Base-by-base conservation (phyloP, 768 basidiomycete species). In the Agaricus subrufescens region DNA sequence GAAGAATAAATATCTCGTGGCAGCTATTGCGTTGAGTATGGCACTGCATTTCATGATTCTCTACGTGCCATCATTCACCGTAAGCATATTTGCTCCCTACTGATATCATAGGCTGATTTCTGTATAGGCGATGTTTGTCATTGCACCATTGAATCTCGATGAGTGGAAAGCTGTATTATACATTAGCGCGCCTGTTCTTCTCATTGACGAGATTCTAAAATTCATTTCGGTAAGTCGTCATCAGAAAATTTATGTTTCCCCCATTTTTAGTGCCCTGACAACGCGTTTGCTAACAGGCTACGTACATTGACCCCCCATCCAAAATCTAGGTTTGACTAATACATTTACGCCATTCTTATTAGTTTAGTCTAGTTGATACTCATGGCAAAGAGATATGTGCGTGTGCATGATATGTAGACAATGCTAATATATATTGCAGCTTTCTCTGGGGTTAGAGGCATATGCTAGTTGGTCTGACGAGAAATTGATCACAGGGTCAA, bases 61-160 rank as follows among this genome's bases (percentile, higher is more conserved):
- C 60, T 99, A 99, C 69, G 91, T 97, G 37, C 95, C 96, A 3
- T 92, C 97, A 86, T 94, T 99, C 72, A 89, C 91, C 26, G 91
- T 92, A 62, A 48, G 46, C 30, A 39, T n/a, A 71, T 85, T 79
- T 30, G 47, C 8, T 26, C 47, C 52, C 19, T 38, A 31, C 48
- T 26, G 53, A 29, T 26, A 34, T 54, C 42, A 45, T 57, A 46
- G 52, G 51, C 46, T 44, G 45, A 52, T 19, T 44, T n/a, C 38
- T 39, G 37, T 11, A 30, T 25, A 94, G 89, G 76, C 85, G 6
- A 66, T 97, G 56, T 98, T 98, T 67, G 91, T 89, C 43, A 97
- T 98, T 68, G 87, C 89, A 0, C 94, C 95, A 3, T 80, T 99
- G 58, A 96, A 98, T 77, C 93, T 87, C 90, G 71, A 70, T 23